Evolutionary conservation across 1,284 basidiomycete genomes (phyloP).

Genomic region (Moesziomyces globuligerus): DNA sequence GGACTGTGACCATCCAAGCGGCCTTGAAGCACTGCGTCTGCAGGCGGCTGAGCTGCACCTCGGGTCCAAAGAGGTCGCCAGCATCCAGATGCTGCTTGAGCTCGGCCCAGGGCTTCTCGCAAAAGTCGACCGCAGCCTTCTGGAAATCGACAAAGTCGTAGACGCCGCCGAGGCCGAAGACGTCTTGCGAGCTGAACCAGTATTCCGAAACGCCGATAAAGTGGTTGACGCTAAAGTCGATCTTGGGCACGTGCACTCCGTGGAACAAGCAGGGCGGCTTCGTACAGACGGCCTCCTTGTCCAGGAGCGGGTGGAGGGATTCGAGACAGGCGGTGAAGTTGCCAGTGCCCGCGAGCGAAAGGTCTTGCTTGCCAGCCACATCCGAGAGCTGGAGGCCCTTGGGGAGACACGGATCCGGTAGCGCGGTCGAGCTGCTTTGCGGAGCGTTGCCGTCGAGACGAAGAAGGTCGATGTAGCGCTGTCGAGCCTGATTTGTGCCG

Average conservation of each 20-base stretch:
- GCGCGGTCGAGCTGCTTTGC: constrained; percentile 2
- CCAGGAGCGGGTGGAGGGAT: constrained; percentile 80
- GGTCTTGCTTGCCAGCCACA: constrained; percentile 63
- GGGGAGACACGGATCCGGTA: constrained; percentile 87
- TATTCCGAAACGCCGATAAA: constrained; percentile 99
- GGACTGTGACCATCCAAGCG: constrained; percentile 94
- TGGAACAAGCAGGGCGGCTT: constrained; percentile 93
- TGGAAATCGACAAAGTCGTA: constrained; percentile 98
- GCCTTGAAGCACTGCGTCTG: constrained; percentile 99
- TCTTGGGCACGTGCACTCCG: constrained; percentile 83
- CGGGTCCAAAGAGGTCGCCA: constrained; percentile 71
- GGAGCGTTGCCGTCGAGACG: constrained; percentile 68
- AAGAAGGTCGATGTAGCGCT: constrained; percentile 81
- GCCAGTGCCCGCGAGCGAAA: constrained; percentile 77
- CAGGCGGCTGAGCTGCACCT: constrained; percentile 82
- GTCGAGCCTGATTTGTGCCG: constrained; percentile 93
- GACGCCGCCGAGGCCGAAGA: constrained; percentile 90
- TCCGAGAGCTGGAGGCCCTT: constrained; percentile 73
- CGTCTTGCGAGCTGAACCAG: constrained; percentile 98
- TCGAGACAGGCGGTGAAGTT: constrained; percentile 86
- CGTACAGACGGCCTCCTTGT: constrained; percentile 84
- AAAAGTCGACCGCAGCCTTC: constrained; percentile 87
- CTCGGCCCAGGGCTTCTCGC: constrained; percentile 79
- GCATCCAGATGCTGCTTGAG: constrained; percentile 74
- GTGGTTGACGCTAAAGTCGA: constrained; percentile 85